Evolutionary conservation across 2,329 filamentous ascomycete genomes (phyloP).

Genomic region (Penicillium sclerotigenum): DNA sequence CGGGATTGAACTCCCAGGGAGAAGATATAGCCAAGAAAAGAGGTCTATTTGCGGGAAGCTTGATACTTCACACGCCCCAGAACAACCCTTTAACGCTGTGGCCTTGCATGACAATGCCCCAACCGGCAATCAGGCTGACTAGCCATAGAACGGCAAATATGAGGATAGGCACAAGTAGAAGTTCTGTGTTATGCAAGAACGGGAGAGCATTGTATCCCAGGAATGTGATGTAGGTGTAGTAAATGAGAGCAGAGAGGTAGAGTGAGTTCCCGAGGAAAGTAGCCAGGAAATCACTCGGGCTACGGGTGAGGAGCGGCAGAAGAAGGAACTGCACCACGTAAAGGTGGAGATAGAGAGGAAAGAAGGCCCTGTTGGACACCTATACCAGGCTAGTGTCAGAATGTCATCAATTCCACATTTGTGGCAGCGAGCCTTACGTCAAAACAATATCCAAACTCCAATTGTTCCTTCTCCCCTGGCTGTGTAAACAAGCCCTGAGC

Average conservation of each 20-base stretch:
- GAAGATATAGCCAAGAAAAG: neutral
- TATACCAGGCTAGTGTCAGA: slow-evolving; percentile 22
- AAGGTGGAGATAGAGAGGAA: slow-evolving; percentile 64
- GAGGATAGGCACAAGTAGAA: slow-evolving; percentile 61
- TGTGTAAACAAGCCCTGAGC: slow-evolving; percentile 59
- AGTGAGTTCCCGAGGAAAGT: slow-evolving; percentile 63
- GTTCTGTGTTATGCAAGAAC: slow-evolving; percentile 65
- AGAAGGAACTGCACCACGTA: slow-evolving; percentile 66
- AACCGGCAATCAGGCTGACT: slow-evolving; percentile 48
- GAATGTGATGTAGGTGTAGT: slow-evolving; percentile 68
- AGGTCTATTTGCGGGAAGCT: neutral
- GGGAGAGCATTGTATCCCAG: slow-evolving; percentile 67
- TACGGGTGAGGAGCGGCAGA: slow-evolving; percentile 55
- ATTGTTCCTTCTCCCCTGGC: slow-evolving; percentile 54
- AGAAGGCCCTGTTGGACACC: slow-evolving; percentile 64
- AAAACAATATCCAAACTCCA: slow-evolving; percentile 71
- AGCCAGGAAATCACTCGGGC: slow-evolving; percentile 41
- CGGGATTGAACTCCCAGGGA: neutral
- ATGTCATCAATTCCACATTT: neutral
- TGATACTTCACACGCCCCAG: slow-evolving; percentile 37
- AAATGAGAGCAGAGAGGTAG: slow-evolving; percentile 62
- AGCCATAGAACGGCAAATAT: slow-evolving; percentile 59
- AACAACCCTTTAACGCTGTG: slow-evolving; percentile 44
- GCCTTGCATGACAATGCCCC: slow-evolving; percentile 46
- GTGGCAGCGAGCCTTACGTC: slow-evolving; percentile 51